Evolutionary conservation across 1,139 yeast species (phyloP), one percentile per base, ranked within the genome.

Genomic region (Kodamaea alishanica): DNA sequence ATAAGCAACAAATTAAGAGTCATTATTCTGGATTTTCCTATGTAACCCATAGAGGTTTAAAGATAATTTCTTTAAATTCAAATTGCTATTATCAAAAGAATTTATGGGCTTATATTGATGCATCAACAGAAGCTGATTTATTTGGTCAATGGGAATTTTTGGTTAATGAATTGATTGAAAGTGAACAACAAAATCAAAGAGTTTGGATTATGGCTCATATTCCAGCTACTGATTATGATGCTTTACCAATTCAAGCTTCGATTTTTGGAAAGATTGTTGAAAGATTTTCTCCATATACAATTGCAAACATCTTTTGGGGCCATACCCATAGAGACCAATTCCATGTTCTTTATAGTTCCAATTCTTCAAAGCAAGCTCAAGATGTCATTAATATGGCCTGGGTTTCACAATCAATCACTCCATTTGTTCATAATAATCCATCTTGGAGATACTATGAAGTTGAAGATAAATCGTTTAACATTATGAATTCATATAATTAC

Each of bases 171-270:
- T 66, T 83, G 42, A 58, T 74, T 20, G 82, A 70, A 37, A 70
- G 82, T 52, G 89, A 83, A 56, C 41, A 55, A 26, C 65, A 61
- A 8, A 78, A 75, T 33, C 78, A 80, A 56, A 67, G 84, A 47
- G 89, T 81, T 5, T 83, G 89, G 89, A 67, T 83, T 42, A 70
- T 80, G 55, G 79, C 85, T 20, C 89, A 83, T 54, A 78, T 82
- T 36, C 88, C 89, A 30, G 67, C 75, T 5, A 73, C 77, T 20
- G 74, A 70, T 42, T 36, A 26, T 27, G 85, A 81, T 48, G 69
- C 83, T 11, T 61, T 82, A 38, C 87, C 88, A n/a, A 64, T 78
- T 30, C 82, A 79, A 37, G 73, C 85, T 8, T 65, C 73, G 35
- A 65, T 78, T 32, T 77, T 81, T 45, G 65, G 73, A 28, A 75